These are phyloP conservation scores for Albugo candida DNA, from an alignment of 352 stramenopile species.

Conservation along the genomic window DNA sequence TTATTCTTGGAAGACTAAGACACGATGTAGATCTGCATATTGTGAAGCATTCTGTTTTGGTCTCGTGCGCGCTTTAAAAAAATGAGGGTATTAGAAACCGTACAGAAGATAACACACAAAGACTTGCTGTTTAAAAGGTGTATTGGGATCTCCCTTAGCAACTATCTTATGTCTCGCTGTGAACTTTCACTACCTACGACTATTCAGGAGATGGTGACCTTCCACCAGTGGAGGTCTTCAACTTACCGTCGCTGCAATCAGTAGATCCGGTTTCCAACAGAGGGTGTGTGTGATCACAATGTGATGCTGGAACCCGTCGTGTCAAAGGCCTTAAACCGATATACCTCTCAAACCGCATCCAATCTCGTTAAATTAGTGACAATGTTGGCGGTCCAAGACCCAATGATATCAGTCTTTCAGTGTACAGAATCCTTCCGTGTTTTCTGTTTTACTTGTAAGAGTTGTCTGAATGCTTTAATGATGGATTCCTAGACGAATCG, in stretches of 20 bases:
- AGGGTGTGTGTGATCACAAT: slow-evolving; percentile 12
- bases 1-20: slow-evolving; percentile 23
- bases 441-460: background rate
- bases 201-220: no score
- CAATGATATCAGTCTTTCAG: no score
- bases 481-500: slow-evolving; percentile 11
- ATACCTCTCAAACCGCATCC: background rate
- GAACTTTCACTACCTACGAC: no score
- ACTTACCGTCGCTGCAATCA: no score
- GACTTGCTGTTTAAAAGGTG: no score
- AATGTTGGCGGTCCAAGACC: slow-evolving; percentile 17
- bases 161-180: no score
- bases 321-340: background rate
- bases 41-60: slow-evolving; percentile 42
- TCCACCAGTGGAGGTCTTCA: no score
- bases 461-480: background rate
- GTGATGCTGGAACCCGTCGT: slow-evolving; percentile 2
- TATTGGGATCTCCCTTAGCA: no score
- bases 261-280: no score
- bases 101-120: no score
- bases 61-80: slow-evolving; percentile 22
- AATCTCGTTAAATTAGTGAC: background rate
- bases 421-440: no score
- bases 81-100: no score
- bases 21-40: slow-evolving; percentile 45